phyloP scores from a whole-genome alignment of 345 rosid genomes.

The Gossypium mustelinum region DNA sequence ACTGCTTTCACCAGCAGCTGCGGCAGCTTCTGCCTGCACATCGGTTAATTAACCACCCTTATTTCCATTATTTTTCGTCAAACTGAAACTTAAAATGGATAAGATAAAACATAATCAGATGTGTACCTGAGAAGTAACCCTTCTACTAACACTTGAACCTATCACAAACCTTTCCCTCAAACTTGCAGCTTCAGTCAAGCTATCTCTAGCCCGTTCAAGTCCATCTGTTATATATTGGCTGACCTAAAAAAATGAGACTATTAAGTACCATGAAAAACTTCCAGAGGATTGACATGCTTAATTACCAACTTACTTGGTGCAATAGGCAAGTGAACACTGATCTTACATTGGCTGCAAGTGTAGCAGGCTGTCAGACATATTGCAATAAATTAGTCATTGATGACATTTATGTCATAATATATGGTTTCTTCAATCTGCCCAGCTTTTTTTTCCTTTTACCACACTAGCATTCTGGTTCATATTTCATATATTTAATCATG shows the following conservation, averaged over 20 bases:
- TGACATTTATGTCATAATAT: not conserved
- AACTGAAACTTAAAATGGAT: not conserved
- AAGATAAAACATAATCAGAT: slow-evolving; percentile 19
- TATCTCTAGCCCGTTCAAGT: slow-evolving; percentile 91
- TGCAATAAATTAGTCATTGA: slow-evolving; percentile 20
- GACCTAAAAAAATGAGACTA: slow-evolving; percentile 48
- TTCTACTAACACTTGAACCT: slow-evolving; percentile 79
- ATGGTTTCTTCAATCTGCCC: not conserved
- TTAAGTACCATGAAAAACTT: slow-evolving; percentile 23
- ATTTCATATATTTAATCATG: not conserved
- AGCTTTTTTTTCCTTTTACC: not conserved
- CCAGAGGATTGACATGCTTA: slow-evolving; percentile 9
- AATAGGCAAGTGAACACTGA: slow-evolving; percentile 85
- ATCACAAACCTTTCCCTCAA: slow-evolving; percentile 91
- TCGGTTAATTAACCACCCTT: slow-evolving; percentile 26
- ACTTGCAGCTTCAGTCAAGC: slow-evolving; percentile 90
- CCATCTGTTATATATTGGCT: slow-evolving; percentile 88
- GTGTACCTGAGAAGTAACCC: slow-evolving; percentile 90
- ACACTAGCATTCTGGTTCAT: not conserved
- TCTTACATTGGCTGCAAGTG: slow-evolving; percentile 78
- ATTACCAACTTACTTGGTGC: slow-evolving; percentile 66
- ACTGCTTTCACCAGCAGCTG: slow-evolving; percentile 99
- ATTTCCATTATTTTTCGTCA: slow-evolving; percentile 1
- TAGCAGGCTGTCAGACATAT: slow-evolving; percentile 54
- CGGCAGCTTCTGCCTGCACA: slow-evolving; percentile 96